A percentile compares a stretch with the other conserved stretches of the same genome.
phyloP scores from a whole-genome alignment of 2,329 filamentous ascomycete species.

The Alternaria tenuissima region DNA sequence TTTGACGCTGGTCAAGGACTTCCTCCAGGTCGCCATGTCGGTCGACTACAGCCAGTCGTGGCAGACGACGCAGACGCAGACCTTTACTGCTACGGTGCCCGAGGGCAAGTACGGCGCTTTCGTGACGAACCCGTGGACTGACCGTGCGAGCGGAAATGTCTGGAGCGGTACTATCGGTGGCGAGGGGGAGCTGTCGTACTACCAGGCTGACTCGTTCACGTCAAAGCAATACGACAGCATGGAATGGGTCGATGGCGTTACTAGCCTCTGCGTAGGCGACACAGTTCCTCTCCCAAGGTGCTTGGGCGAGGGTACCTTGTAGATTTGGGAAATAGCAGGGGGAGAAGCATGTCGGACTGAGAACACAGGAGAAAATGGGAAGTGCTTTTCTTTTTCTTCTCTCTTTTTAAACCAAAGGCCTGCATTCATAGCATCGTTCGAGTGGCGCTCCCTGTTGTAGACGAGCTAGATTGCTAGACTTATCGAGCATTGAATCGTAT shows the following conservation, averaged over 20 bases:
- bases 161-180: slow-evolving; percentile 48
- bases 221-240: slow-evolving; percentile 44
- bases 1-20: slow-evolving; percentile 35
- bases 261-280: slow-evolving; percentile 50
- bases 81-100: slow-evolving; percentile 46
- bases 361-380: rapidly evolving
- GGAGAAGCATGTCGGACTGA: background rate
- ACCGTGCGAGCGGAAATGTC: slow-evolving; percentile 46
- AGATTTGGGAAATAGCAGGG: background rate
- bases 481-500: background rate
- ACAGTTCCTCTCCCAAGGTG: slow-evolving; percentile 51
- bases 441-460: background rate
- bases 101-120: slow-evolving; percentile 51
- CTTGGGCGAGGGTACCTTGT: slow-evolving; percentile 46
- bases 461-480: background rate
- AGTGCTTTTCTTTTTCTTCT: background rate
- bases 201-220: slow-evolving; percentile 48
- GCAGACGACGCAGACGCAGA: slow-evolving; percentile 44
- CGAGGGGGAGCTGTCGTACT: slow-evolving; percentile 32
- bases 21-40: slow-evolving; percentile 33
- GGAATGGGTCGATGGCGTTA: slow-evolving; percentile 53
- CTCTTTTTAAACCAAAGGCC: background rate
- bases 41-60: slow-evolving; percentile 45
- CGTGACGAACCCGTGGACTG: slow-evolving; percentile 51
- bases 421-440: background rate